These are phyloP conservation scores for Pyrenophora seminiperda DNA, from an alignment of 2,329 filamentous ascomycete genomes.

Conservation along the genomic window DNA sequence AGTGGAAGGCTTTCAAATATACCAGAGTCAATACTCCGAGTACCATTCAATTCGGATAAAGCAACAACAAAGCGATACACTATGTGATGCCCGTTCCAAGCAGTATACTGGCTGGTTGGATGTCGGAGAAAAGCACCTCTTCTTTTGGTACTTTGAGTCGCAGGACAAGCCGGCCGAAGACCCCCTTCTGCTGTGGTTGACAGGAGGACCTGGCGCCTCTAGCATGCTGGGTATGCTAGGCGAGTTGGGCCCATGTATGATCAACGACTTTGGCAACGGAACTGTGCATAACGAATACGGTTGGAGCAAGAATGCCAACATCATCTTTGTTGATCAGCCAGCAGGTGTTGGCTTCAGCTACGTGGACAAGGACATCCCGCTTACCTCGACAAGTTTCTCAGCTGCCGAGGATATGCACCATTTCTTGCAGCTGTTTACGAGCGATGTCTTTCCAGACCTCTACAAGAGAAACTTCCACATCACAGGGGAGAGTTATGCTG, in stretches of 20 bases:
- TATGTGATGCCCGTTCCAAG: constrained; percentile 44
- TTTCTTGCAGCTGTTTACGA: constrained; percentile 57
- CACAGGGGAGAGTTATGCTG: constrained; percentile 57
- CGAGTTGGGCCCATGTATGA: constrained; percentile 47
- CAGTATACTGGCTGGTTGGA: constrained; percentile 48
- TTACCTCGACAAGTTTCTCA: constrained; percentile 50
- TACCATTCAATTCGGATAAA: constrained; percentile 44
- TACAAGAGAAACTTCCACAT: constrained; percentile 51
- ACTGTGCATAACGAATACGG: constrained; percentile 48
- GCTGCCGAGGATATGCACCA: constrained; percentile 56
- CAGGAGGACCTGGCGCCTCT: constrained; percentile 47
- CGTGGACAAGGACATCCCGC: constrained; percentile 41
- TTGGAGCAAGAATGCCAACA: constrained; percentile 46
- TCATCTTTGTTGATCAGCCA: constrained; percentile 48
- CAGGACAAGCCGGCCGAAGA: constrained; percentile 45
- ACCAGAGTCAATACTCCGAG: constrained; percentile 39
- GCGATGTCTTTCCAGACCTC: constrained; percentile 53
- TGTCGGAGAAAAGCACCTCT: constrained; percentile 51
- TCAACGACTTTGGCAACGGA: constrained; percentile 48
- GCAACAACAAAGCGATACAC: constrained; percentile 38
- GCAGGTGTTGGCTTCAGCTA: constrained; percentile 50
- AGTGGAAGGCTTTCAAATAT: constrained; percentile 38
- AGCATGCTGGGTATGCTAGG: constrained; percentile 46
- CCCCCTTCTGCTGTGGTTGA: constrained; percentile 51
- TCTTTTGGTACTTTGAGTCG: constrained; percentile 55